Conservation (phyloP, 257 asterid genomes). For the Nicotiana tomentosiformis region DNA sequence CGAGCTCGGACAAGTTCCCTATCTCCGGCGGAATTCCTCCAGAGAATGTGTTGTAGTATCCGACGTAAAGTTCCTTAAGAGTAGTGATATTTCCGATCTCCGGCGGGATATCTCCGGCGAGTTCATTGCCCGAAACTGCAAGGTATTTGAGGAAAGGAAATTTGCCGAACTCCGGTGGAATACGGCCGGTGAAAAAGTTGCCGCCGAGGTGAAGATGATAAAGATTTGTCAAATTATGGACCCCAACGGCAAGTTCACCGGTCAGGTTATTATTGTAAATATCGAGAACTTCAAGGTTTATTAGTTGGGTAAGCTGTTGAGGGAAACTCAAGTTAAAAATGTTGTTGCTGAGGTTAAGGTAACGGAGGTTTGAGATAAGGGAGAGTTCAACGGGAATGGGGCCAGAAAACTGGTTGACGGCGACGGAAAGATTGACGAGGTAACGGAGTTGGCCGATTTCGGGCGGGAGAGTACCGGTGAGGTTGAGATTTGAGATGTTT, state of each 20-base stretch:
- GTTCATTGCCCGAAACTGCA: conserved; percentile 80
- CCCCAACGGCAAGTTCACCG: conserved; percentile 53
- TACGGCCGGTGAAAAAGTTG: conserved; percentile 53
- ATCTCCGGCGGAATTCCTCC: conserved; percentile 80
- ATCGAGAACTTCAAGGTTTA: conserved; percentile 57
- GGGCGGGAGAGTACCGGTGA: conserved; percentile 53
- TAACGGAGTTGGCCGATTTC: conserved; percentile 54
- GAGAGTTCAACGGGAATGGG: conserved; percentile 58
- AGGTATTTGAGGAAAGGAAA: conserved; percentile 56
- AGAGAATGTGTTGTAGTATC: conserved; percentile 61
- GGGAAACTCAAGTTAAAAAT: conserved; percentile 55
- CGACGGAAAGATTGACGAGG: conserved; percentile 48
- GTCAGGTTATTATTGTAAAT: conserved; percentile 74
- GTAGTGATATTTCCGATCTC: conserved; percentile 59
- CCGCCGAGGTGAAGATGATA: conserved; percentile 81
- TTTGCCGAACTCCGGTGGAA: conserved; percentile 58
- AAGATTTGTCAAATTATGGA: conserved; percentile 35
- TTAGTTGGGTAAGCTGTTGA: conserved; percentile 35
- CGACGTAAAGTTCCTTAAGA: conserved; percentile 71
- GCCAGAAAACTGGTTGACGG: conserved; percentile 52
- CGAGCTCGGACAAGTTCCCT: conserved; percentile 54
- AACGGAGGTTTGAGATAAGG: conserved; percentile 37
- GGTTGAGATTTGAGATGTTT: conserved; percentile 55
- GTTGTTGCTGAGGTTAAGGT: conserved; percentile 72
- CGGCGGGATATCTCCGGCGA: conserved; percentile 56